Percentiles rank a stretch among this genome's conserved stretches.
Evolutionary conservation across 179 eudicot species (phyloP).

Genomic region (Actinidia polygama): DNA sequence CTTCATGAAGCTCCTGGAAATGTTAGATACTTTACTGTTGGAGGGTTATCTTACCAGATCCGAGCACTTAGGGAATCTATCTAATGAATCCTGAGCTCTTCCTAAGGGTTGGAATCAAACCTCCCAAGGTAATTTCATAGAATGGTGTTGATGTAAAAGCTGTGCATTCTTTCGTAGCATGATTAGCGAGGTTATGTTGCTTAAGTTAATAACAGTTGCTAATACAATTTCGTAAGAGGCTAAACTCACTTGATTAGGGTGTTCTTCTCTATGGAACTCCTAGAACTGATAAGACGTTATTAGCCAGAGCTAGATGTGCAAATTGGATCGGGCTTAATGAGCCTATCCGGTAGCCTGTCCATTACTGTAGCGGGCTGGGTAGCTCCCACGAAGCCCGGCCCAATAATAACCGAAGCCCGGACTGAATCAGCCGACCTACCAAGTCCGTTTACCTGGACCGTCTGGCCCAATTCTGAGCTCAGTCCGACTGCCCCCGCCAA

Average conservation of each 20-base stretch:
- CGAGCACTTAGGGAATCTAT: constrained; percentile 93
- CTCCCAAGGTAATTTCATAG: constrained; percentile 67
- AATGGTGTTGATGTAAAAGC: not conserved
- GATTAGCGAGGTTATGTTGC: no score
- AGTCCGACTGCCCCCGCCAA: no score
- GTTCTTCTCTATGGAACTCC: constrained; percentile 99
- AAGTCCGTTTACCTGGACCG: no score
- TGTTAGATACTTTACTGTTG: constrained; percentile 95
- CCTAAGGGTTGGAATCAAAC: constrained; percentile 88
- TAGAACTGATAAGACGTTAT: constrained; percentile 95
- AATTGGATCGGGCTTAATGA: no score
- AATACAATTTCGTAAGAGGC: not conserved
- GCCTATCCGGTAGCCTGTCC: no score
- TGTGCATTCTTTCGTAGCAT: not conserved
- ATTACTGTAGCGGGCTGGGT: no score
- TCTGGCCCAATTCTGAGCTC: no score
- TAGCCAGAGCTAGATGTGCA: constrained; percentile 69
- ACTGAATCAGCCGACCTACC: no score
- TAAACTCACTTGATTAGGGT: constrained; percentile 49
- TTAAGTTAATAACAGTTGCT: not conserved
- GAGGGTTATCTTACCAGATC: constrained; percentile 95
- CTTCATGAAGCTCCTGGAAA: constrained; percentile 99
- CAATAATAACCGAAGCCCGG: no score
- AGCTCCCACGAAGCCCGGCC: no score
- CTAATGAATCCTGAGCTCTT: constrained; percentile 99